phyloP scores from a whole-genome alignment of 1,139 yeast species.

The Wickerhamomyces sp. region DNA sequence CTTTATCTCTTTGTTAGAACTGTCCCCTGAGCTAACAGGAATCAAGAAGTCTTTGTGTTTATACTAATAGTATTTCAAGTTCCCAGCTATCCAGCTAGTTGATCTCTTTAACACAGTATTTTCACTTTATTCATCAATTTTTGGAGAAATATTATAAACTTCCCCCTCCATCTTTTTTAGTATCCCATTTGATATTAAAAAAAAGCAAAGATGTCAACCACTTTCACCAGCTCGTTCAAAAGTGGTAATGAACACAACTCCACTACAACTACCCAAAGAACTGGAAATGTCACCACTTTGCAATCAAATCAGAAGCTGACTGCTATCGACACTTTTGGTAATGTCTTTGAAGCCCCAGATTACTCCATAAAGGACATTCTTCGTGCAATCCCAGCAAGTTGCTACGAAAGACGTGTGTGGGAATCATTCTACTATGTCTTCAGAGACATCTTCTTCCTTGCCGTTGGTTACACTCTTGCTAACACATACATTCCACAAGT shows the following conservation, averaged over 20 bases:
- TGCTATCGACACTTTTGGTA: conserved; percentile 53
- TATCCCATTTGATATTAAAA: too few relatives aligned
- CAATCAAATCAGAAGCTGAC: conserved; percentile 23
- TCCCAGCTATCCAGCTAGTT: too few relatives aligned
- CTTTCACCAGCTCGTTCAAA: conserved; percentile 6
- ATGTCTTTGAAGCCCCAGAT: conserved; percentile 57
- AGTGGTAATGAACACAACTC: background rate
- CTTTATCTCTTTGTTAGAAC: too few relatives aligned
- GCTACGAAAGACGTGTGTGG: conserved; percentile 51
- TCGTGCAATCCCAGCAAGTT: conserved; percentile 55
- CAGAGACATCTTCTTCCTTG: conserved; percentile 48
- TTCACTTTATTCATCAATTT: too few relatives aligned
- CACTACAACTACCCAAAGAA: conserved; percentile 9
- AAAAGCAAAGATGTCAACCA: conserved; percentile 13
- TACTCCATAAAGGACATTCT: conserved; percentile 58
- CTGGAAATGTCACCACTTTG: conserved; percentile 23
- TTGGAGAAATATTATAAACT: too few relatives aligned
- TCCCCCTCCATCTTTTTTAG: background rate
- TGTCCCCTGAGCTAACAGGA: too few relatives aligned
- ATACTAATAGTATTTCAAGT: too few relatives aligned
- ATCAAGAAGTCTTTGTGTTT: too few relatives aligned
- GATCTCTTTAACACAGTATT: too few relatives aligned
- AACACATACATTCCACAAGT: conserved; percentile 43
- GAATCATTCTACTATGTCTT: conserved; percentile 51
- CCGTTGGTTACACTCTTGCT: conserved; percentile 37